phyloP scores from a whole-genome alignment of 2,329 filamentous ascomycete genomes.

The Colletotrichum gloeosporioides region DNA sequence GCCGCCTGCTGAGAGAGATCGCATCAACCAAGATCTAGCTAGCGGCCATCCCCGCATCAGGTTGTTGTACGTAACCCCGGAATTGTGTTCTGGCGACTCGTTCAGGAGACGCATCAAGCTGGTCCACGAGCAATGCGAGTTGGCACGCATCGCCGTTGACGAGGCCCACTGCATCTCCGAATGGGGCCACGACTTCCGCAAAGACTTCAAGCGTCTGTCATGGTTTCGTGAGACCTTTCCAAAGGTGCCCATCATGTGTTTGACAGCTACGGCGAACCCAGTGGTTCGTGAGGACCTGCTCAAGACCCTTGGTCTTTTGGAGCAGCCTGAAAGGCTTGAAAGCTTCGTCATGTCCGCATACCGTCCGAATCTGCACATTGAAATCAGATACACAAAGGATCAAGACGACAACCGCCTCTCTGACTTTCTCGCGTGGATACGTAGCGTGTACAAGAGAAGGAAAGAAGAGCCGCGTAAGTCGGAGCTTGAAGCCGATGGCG shows the following conservation, averaged over 20 bases:
- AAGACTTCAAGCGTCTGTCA: conserved; percentile 83
- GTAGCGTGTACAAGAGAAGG: conserved; percentile 73
- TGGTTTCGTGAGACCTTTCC: conserved; percentile 87
- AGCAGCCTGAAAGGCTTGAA: conserved; percentile 62
- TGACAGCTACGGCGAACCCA: conserved; percentile 88
- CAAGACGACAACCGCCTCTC: conserved; percentile 74
- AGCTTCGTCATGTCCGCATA: conserved; percentile 85
- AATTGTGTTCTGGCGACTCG: conserved; percentile 78
- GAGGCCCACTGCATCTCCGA: conserved; percentile 97
- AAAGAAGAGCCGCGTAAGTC: conserved; percentile 60
- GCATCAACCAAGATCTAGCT: conserved; percentile 80
- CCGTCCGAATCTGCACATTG: conserved; percentile 87
- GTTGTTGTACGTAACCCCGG: conserved; percentile 92
- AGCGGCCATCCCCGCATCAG: conserved; percentile 85
- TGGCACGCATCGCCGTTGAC: conserved; percentile 89
- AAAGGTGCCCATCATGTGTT: conserved; percentile 86
- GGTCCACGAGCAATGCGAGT: conserved; percentile 80
- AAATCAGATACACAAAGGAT: conserved; percentile 83
- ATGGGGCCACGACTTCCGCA: conserved; percentile 98
- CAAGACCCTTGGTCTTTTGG: conserved; percentile 71
- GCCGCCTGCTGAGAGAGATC: conserved; percentile 64
- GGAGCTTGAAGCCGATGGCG: conserved; percentile 60
- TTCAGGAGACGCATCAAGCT: conserved; percentile 78
- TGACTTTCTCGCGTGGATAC: conserved; percentile 80
- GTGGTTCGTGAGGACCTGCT: conserved; percentile 86